phyloP scores from a whole-genome alignment of 116 monocot species.

The Phalaenopsis hybrid region DNA sequence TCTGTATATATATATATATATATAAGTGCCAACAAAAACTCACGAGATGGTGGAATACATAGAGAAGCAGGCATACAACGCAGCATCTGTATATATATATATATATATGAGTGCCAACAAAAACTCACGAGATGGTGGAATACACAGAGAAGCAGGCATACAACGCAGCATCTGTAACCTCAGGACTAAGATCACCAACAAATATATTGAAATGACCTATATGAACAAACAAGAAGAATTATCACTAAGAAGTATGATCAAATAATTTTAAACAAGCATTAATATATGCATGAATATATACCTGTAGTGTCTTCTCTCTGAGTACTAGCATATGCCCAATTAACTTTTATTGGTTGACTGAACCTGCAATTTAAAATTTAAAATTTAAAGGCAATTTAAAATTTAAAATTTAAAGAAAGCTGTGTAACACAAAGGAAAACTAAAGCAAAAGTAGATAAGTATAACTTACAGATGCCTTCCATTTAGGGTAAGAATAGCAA shows the following conservation, averaged over 20 bases:
- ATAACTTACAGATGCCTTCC: conserved; percentile 74
- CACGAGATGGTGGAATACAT: conserved; percentile 77
- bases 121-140: conserved; percentile 80
- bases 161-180: conserved; percentile 77
- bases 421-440: not conserved
- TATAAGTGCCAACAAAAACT: conserved; percentile 13
- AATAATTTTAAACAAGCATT: not conserved
- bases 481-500: conserved; percentile 78
- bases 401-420: not conserved
- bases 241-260: not conserved
- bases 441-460: not conserved
- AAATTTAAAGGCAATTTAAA: not conserved
- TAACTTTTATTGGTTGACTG: conserved; percentile 86
- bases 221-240: conserved; percentile 4
- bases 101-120: not conserved
- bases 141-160: conserved; percentile 68
- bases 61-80: conserved; percentile 68
- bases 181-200: conserved; percentile 95
- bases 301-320: conserved; percentile 87
- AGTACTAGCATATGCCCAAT: conserved; percentile 85
- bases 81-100: conserved; percentile 37
- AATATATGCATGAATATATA: conserved; percentile 11
- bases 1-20: conserved; percentile 41
- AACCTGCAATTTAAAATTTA: conserved; percentile 30
- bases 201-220: conserved; percentile 87